Base-by-base conservation (phyloP, 768 basidiomycete species). In the Cystobasidium ongulense region DNA sequence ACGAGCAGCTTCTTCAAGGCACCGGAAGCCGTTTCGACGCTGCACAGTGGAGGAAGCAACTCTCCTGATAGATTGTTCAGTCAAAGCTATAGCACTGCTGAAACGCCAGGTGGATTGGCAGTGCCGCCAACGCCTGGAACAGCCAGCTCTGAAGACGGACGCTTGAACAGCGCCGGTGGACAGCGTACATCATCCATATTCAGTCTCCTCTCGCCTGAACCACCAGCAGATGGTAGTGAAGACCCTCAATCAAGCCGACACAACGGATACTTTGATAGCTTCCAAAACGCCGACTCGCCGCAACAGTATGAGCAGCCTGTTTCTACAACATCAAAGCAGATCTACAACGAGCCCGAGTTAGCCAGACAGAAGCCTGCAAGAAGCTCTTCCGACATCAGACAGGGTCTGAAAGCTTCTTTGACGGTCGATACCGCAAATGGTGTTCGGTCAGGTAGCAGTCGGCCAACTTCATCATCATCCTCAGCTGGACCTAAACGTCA, bases 161-260 rank as follows among this genome's bases (percentile, higher is more conserved):
- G 38, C 10, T 21, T 23, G 7, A 27, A 11, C 63, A 27, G 2
- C 39, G 63, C 63, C 38, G 41, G 33, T 8, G 36, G 27, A 39
- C 63, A 64, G 10, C 35, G 63, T 39, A 38, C 25, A 3, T 64
- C 63, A 3, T 71, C 68, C 3, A 71, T 71, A 23, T 71, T 71
- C 54, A 71, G 68, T 53, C 36, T 71, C 15, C 68, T 71, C n/a
- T 71, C 68, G 1, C 68, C 68, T 15, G 68, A 71, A 39, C 68
- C 68, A 8, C 68, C 52, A 3, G 50, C 33, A 59, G 57, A 11
- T 35, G 36, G 39, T 17, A 27, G 13, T 27, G 63, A 64, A 27
- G 31, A 39, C 18, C 33, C 31, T 27, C 63, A 64, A 23, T 36
- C 31, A 38, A 17, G 63, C 33, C 25, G 33, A 59, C 38, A 50